Conservation (phyloP, 257 asterid genomes). For the Solanum stenotomum region DNA sequence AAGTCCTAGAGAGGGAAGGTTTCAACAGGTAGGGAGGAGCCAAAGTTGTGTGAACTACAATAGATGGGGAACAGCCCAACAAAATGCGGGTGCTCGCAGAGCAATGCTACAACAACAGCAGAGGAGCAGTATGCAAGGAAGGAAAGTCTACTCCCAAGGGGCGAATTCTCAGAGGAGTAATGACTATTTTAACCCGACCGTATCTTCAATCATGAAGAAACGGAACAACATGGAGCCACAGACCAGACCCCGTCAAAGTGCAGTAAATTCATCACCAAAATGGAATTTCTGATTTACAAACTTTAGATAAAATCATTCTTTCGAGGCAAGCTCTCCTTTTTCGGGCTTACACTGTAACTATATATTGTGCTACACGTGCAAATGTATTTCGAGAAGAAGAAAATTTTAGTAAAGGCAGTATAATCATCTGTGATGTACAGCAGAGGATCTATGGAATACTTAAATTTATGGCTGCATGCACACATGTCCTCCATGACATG, state of each 20-base stretch:
- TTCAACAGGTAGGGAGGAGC: conserved; percentile 71
- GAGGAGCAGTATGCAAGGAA: conserved; percentile 51
- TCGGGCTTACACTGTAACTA: not conserved
- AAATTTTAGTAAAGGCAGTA: not conserved
- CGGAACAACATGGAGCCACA: conserved; percentile 43
- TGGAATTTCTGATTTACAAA: conserved; percentile 49
- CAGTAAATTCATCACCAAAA: conserved; percentile 71
- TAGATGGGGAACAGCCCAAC: conserved; percentile 69
- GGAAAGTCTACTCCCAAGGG: conserved; percentile 80
- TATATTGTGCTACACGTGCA: not conserved
- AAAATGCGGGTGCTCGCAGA: conserved; percentile 39
- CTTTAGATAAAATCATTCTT: not conserved
- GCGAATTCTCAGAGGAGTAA: conserved; percentile 78
- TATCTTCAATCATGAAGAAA: conserved; percentile 88
- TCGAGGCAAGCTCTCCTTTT: not conserved
- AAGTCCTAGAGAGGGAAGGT: conserved; percentile 58
- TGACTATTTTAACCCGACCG: conserved; percentile 84
- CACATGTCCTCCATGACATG: not conserved
- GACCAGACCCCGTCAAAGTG: conserved; percentile 42
- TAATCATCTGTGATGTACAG: not conserved
- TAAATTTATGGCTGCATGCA: not conserved
- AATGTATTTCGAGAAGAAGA: not conserved
- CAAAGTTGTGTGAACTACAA: conserved; percentile 81
- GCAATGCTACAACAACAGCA: conserved; percentile 57
- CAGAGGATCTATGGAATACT: not conserved